phyloP scores from a whole-genome alignment of 306 rosid genomes.

The Prunus mongolica region DNA sequence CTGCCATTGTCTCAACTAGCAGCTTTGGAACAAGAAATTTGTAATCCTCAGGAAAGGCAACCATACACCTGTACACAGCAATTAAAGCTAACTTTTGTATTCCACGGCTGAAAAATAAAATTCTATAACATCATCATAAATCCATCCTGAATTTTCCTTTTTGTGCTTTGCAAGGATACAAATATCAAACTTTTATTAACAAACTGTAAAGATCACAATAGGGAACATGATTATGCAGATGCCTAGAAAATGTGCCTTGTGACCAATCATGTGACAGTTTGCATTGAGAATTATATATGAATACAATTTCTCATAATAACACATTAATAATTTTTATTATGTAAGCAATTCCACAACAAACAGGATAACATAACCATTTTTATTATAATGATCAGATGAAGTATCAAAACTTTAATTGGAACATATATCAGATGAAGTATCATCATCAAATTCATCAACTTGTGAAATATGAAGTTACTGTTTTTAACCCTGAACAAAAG shows the following conservation, averaged over 20 bases:
- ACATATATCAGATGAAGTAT: background rate
- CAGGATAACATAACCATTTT: background rate
- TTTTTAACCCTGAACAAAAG: background rate
- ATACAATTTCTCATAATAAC: background rate
- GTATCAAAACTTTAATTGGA: background rate
- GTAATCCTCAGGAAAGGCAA: constrained; percentile 92
- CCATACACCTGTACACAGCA: constrained; percentile 68
- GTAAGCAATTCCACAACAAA: background rate
- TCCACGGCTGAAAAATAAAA: constrained; percentile 5
- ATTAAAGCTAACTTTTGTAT: constrained; percentile 12
- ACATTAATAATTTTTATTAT: background rate
- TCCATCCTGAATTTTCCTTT: background rate
- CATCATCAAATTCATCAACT: background rate
- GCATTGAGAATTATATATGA: background rate
- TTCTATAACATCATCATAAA: constrained; percentile 16
- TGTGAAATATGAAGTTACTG: background rate
- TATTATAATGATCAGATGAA: background rate
- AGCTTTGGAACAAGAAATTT: constrained; percentile 81
- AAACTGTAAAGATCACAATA: background rate
- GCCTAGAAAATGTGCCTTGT: background rate
- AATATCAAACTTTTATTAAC: background rate
- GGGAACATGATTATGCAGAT: background rate
- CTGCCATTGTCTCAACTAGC: constrained; percentile 75
- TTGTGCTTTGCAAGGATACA: constrained; percentile 4
- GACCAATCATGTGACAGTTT: background rate